Base-by-base conservation (phyloP, 2,329 filamentous ascomycete genomes). In the Spiromastix sp. region DNA sequence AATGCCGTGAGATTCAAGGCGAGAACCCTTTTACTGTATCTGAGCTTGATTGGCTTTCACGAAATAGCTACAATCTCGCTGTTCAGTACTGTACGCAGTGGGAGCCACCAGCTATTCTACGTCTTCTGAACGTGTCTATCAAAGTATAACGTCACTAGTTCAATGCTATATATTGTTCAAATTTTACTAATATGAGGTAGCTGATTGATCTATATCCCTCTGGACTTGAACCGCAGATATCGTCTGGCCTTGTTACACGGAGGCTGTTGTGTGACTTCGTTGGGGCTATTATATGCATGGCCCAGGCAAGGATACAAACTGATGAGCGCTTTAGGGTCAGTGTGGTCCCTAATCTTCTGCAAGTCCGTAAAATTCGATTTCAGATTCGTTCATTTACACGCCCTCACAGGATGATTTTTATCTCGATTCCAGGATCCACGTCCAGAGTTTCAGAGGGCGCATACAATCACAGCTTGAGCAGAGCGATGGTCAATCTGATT, bases 31-130 rank as follows among this genome's bases (percentile, higher is more conserved):
- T 86, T 49, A 72, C 70, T 1, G 39, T 68, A 0, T 54, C 66
- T 3, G 85, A 94, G 47, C 64, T 93, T 3, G 72, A 87, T 45
- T 93, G 85, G 85, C 87, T 93, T 52, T 80, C 79, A 24, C 79
- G 79, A 42, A 89, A 83, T 43, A 71, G 81, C 1, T 93, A 93
- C 62, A 93, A 91, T 45, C 55, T 86, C 5, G 79, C 77, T 0
- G 57, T 89, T 4, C 74, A 77, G 41, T 66, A 79, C 39, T 70
- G 68, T 44, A 66, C 68, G 2, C 63, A 71, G 1, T 79, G 80
- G 67, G 54, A 70, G 16, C 64, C 77, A 1, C 52, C 55, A 4
- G 56, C 67, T 32, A 63, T 79, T 0, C 51, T 78, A 3, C 64
- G 71, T 3, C 66, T 93, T 16, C 45, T 74, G 3, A 43, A 54